A percentile compares a stretch with the other conserved stretches of the same genome.
Evolutionary conservation across 75 land plant genomes (phyloP).

Genomic region (Cunninghamia lanceolata): DNA sequence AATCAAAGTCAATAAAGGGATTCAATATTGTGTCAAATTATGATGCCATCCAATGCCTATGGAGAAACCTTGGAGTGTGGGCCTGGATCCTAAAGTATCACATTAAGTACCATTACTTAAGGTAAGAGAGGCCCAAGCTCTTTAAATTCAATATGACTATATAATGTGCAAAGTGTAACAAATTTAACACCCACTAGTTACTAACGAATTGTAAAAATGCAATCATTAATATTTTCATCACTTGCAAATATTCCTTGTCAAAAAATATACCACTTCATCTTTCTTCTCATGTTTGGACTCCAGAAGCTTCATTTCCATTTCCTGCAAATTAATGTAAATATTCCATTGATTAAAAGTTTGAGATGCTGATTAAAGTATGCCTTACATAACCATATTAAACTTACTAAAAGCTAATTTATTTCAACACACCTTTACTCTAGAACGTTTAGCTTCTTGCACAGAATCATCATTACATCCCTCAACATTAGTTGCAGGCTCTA

Average conservation of each 20-base stretch:
- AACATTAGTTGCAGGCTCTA: slow-evolving; percentile 86
- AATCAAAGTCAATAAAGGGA: not conserved
- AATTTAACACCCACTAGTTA: not conserved
- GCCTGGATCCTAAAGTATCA: not conserved
- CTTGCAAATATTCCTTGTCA: not conserved
- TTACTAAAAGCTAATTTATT: not conserved
- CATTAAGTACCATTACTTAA: not conserved
- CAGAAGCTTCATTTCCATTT: slow-evolving; percentile 65
- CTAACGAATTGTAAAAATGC: slow-evolving; percentile 1
- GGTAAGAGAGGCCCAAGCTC: not conserved
- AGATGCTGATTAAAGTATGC: not conserved
- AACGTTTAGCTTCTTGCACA: slow-evolving; percentile 78
- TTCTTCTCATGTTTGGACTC: slow-evolving; percentile 43
- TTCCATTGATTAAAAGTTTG: not conserved
- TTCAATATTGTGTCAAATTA: not conserved
- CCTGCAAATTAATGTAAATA: slow-evolving; percentile 32
- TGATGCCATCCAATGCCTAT: not conserved
- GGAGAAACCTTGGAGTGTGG: not conserved
- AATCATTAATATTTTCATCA: slow-evolving; percentile 6
- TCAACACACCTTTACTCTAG: slow-evolving; percentile 50
- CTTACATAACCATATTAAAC: not conserved
- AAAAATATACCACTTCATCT: slow-evolving; percentile 51
- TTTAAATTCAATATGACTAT: not conserved
- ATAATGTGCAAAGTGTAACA: not conserved
- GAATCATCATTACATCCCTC: slow-evolving; percentile 69